Conservation (phyloP, 306 rosid species). For the Trichosanthes truncata region DNA sequence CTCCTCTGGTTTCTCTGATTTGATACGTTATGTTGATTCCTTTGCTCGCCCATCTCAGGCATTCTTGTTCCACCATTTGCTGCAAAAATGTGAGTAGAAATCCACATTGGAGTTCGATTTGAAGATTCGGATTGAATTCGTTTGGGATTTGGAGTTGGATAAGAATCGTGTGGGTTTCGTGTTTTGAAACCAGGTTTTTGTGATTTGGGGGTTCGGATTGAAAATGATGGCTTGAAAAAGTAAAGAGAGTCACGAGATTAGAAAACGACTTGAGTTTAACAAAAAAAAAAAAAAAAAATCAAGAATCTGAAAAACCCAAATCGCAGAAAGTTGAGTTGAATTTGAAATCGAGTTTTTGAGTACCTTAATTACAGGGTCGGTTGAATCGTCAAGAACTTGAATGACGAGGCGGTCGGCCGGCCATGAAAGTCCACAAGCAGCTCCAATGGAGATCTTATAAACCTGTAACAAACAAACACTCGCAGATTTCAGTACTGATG, state of each 20-base stretch:
- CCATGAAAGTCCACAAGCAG: constrained; percentile 97
- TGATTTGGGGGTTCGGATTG: neutral
- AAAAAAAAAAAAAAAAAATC: neutral
- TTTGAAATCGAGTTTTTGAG: neutral
- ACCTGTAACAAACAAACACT: constrained; percentile 35
- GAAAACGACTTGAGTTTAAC: neutral
- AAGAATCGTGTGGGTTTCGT: neutral
- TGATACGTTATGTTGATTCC: constrained; percentile 79
- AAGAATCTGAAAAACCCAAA: neutral
- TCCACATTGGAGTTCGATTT: neutral
- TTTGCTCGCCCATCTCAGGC: constrained; percentile 94
- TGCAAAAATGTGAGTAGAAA: constrained; percentile 14
- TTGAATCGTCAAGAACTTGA: constrained; percentile 95
- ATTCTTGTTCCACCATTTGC: constrained; percentile 96
- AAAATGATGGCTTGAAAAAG: neutral
- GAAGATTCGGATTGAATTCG: neutral
- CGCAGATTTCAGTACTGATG: neutral
- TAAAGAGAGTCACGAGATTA: neutral
- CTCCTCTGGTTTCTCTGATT: constrained; percentile 71
- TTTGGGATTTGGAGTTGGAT: neutral
- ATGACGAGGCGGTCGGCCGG: constrained; percentile 94
- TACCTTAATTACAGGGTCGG: constrained; percentile 87
- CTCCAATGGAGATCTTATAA: constrained; percentile 95
- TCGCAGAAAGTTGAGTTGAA: neutral
- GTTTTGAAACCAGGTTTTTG: neutral